Evolutionary conservation across 805 yeast genomes (phyloP).

Genomic region (Starmerella cellae): DNA sequence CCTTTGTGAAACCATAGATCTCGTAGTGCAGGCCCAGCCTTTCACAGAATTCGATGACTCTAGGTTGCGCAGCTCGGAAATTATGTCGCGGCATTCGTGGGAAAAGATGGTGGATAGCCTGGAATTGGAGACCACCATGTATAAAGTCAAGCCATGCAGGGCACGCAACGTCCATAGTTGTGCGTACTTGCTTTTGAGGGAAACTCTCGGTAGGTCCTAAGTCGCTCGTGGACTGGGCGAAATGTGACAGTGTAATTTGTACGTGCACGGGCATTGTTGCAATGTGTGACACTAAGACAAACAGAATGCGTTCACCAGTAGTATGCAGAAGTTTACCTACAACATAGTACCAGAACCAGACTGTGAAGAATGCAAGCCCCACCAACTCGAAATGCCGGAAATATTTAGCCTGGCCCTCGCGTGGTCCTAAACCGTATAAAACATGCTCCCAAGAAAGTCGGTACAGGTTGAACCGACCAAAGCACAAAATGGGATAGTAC

Average conservation of each 20-base stretch:
- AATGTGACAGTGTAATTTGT: conserved; percentile 78
- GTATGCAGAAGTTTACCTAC: conserved; percentile 41
- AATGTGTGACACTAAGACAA: conserved; percentile 58
- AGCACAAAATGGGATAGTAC: conserved; percentile 66
- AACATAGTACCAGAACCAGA: conserved; percentile 67
- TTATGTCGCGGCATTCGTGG: conserved; percentile 86
- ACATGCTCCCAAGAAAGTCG: conserved; percentile 69
- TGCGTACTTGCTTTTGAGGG: conserved; percentile 65
- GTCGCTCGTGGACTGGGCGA: conserved; percentile 87
- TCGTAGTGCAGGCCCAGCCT: conserved; percentile 67
- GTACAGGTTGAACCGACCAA: conserved; percentile 79
- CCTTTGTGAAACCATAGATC: conserved; percentile 70
- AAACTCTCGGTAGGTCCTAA: conserved; percentile 70
- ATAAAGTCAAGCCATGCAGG: conserved; percentile 84
- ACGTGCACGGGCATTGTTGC: conserved; percentile 89
- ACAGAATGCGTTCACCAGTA: conserved; percentile 41
- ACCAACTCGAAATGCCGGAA: conserved; percentile 62
- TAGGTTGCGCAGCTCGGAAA: conserved; percentile 58
- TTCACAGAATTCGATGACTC: conserved; percentile 60
- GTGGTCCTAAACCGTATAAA: conserved; percentile 64
- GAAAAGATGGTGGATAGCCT: conserved; percentile 78
- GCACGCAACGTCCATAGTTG: conserved; percentile 92
- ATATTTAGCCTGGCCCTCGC: conserved; percentile 74
- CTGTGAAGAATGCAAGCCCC: conserved; percentile 58
- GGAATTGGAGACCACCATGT: conserved; percentile 89